Percentiles rank a stretch among this genome's conserved stretches.
Conservation (phyloP, 169 alveolate species). For the Neospora caninum region DNA sequence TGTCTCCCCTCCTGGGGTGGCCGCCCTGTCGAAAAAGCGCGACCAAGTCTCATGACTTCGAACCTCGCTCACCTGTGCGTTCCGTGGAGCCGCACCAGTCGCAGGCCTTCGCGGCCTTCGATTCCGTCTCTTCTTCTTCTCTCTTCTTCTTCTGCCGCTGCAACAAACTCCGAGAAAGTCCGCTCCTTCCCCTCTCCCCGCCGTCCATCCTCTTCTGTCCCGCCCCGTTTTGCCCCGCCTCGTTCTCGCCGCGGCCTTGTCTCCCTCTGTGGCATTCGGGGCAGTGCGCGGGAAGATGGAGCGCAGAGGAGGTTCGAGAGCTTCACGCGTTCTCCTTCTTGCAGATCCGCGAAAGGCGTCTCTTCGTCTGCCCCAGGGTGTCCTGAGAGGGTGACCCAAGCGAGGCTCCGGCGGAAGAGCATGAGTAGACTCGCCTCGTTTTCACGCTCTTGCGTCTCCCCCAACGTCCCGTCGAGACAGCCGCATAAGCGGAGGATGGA, state of each 20-base stretch:
- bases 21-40: too few species aligned
- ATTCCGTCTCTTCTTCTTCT: background rate
- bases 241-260: too few species aligned
- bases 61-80: background rate
- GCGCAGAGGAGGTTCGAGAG: background rate
- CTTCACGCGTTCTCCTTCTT: background rate
- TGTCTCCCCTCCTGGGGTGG: too few species aligned
- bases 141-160: background rate
- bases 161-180: background rate
- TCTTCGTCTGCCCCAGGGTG: background rate
- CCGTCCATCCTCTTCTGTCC: too few species aligned
- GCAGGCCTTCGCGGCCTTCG: background rate
- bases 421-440: background rate
- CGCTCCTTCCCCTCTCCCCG: too few species aligned
- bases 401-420: background rate
- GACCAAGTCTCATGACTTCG: too few species aligned
- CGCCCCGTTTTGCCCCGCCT: too few species aligned
- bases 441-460: background rate
- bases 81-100: background rate
- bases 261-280: too few species aligned
- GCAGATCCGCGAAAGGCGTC: background rate
- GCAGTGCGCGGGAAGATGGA: background rate
- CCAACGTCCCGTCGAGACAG: background rate
- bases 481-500: too few species aligned
- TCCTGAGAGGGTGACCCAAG: background rate